Evolutionary conservation across 2,329 filamentous ascomycete genomes (phyloP), one percentile per base, ranked within the genome.

Genomic region (Dactylellina leptospora): DNA sequence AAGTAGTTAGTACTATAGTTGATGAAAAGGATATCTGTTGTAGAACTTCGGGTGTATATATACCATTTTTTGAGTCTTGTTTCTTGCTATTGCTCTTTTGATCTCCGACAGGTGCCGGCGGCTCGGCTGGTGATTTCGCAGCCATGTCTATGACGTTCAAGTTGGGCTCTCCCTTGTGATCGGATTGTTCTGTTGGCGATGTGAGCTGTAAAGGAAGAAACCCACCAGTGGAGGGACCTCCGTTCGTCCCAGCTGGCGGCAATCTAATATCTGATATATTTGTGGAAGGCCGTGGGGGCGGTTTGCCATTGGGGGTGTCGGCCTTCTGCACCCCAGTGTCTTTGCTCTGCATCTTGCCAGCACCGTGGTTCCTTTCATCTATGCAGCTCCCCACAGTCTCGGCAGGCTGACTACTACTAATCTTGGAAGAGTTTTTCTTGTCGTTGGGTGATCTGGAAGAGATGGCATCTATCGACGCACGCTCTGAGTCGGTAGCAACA

Each of bases 181-280:
- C 53, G 13, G 38, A 47, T 51, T 47, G 18, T 38, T 53, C 68
- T 60, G 68, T 72, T 56, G 68, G 68, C 42, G 59, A 72, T 1
- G 68, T 72, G 53, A 72, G 68, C 50, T 63, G 68, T 60, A 72
- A 44, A n/a, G 68, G 68, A 60, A 72, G 38, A 40, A 72, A 72
- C 11, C 53, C 68, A 50, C 68, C 53, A n/a, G 44, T 64, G 13
- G 68, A 64, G 22, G 68, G 54, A 33, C 40, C 58, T 48, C 45
- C 50, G 27, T 64, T 72, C 8, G 16, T 16, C 51, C 27, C 61
- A 51, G 60, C 36, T 28, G 42, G 28, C 20, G 68, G 68, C 13
- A 55, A 27, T 28, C 59, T 72, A 28, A 72, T 48, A 72, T 72
- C 59, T 38, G 68, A 64, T 59, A 72, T 72, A 72, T 54, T 48